Evolutionary conservation across 2,329 filamentous ascomycete species (phyloP).

Genomic region (Fusarium tricinctum): DNA sequence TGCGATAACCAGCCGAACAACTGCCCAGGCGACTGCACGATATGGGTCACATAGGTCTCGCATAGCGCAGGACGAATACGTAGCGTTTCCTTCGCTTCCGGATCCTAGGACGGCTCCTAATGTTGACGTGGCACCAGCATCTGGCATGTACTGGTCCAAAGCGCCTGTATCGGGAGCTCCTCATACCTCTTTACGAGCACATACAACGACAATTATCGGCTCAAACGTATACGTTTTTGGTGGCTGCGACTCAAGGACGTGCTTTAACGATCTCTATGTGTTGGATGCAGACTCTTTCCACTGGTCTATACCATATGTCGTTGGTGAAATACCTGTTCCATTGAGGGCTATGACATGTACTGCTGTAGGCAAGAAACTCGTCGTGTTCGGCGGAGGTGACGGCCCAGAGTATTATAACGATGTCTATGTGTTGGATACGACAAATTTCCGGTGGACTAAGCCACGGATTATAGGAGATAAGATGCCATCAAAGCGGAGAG

Average conservation of each 20-base stretch:
- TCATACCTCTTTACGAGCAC: constrained; percentile 73
- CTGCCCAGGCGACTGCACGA: constrained; percentile 39
- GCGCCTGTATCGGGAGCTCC: constrained; percentile 74
- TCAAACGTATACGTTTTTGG: constrained; percentile 78
- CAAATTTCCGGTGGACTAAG: constrained; percentile 76
- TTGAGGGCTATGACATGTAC: constrained; percentile 80
- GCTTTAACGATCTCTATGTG: constrained; percentile 78
- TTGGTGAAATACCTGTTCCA: constrained; percentile 74
- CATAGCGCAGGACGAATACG: constrained; percentile 58
- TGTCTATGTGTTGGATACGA: constrained; percentile 78
- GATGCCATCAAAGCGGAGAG: constrained; percentile 72
- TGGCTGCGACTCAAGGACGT: constrained; percentile 75
- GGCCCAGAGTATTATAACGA: constrained; percentile 80
- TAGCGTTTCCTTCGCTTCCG: constrained; percentile 69
- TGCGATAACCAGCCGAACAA: constrained; percentile 59
- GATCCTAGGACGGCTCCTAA: constrained; percentile 70
- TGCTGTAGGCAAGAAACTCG: constrained; percentile 77
- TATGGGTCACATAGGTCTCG: constrained; percentile 41
- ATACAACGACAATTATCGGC: constrained; percentile 75
- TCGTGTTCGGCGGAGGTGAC: constrained; percentile 78
- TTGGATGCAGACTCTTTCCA: constrained; percentile 78
- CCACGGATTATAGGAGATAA: constrained; percentile 71
- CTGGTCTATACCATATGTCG: constrained; percentile 75
- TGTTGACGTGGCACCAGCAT: constrained; percentile 73
- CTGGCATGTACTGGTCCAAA: constrained; percentile 80